These are phyloP conservation scores for Rubroshorea leprosula DNA, from an alignment of 345 rosid species.

Conservation along the genomic window DNA sequence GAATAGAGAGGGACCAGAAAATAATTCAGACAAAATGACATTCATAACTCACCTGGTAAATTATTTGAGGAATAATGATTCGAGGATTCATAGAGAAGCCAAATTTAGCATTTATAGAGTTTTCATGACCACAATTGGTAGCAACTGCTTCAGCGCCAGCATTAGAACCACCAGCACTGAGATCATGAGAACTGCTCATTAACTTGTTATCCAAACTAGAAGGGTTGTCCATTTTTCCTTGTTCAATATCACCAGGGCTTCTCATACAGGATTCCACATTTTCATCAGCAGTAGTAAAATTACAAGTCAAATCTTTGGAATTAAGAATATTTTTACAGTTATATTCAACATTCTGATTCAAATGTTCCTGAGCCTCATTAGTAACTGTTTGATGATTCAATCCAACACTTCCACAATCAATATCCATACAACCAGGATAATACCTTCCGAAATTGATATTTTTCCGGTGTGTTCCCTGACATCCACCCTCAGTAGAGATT, in stretches of 20 bases:
- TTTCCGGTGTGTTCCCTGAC: conserved; percentile 49
- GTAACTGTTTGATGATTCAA: conserved; percentile 42
- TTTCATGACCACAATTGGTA: conserved; percentile 36
- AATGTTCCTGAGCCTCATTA: conserved; percentile 57
- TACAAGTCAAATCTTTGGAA: conserved; percentile 43
- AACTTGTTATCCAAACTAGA: conserved; percentile 36
- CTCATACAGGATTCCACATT: conserved; percentile 31
- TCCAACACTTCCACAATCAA: conserved; percentile 48
- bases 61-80: conserved; percentile 94
- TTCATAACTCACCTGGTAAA: conserved; percentile 63
- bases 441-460: conserved; percentile 68
- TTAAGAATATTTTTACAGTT: conserved; percentile 30
- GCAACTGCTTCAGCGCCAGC: conserved; percentile 34
- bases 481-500: conserved; percentile 87
- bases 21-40: background rate
- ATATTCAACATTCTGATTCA: conserved; percentile 53
- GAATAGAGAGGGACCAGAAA: background rate
- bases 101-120: conserved; percentile 42
- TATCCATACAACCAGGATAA: conserved; percentile 67
- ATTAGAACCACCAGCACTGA: conserved; percentile 39
- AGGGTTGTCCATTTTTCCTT: conserved; percentile 35
- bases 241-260: conserved; percentile 31
- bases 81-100: conserved; percentile 44
- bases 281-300: conserved; percentile 34
- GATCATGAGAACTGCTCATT: background rate